phyloP scores from a whole-genome alignment of 2,329 filamentous ascomycete species.

The Fusarium brachygibbosum region DNA sequence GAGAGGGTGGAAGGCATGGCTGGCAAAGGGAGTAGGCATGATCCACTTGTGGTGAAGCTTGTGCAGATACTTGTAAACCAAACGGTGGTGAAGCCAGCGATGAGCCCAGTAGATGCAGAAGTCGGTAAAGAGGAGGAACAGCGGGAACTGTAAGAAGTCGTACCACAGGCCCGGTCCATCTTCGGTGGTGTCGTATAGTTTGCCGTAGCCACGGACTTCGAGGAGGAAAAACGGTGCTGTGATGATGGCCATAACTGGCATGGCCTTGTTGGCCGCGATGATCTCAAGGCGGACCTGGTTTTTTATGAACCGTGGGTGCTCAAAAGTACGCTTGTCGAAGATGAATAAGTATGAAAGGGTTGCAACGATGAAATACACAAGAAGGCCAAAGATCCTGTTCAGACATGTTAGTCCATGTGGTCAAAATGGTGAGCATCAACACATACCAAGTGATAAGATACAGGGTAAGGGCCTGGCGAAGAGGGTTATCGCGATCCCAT shows the following conservation, averaged over 20 bases:
- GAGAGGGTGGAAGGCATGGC: constrained; percentile 93
- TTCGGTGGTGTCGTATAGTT: constrained; percentile 84
- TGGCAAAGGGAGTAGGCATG: constrained; percentile 94
- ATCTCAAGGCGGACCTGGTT: constrained; percentile 93
- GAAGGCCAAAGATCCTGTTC: constrained; percentile 82
- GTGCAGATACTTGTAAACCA: constrained; percentile 85
- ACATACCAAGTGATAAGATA: constrained; percentile 89
- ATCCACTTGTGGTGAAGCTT: constrained; percentile 99
- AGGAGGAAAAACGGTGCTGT: constrained; percentile 85
- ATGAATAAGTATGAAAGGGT: constrained; percentile 87
- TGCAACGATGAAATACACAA: constrained; percentile 88
- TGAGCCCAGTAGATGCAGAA: constrained; percentile 94
- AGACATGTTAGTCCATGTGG: constrained; percentile 3
- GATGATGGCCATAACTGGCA: constrained; percentile 86
- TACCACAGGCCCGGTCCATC: constrained; percentile 85
- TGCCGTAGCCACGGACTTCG: constrained; percentile 87
- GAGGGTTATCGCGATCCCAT: constrained; percentile 81
- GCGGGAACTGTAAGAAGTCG: constrained; percentile 84
- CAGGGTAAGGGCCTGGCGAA: constrained; percentile 79
- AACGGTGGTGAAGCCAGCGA: constrained; percentile 83
- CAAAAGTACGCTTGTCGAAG: constrained; percentile 90
- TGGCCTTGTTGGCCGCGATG: constrained; percentile 78
- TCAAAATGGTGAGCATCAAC: neutral
- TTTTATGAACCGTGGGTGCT: constrained; percentile 94
- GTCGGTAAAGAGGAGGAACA: constrained; percentile 91